Evolutionary conservation across 225 moss, liverwort and hornwort species (phyloP), one percentile per base, ranked within the genome.

Genomic region (Physcomitrium patens): DNA sequence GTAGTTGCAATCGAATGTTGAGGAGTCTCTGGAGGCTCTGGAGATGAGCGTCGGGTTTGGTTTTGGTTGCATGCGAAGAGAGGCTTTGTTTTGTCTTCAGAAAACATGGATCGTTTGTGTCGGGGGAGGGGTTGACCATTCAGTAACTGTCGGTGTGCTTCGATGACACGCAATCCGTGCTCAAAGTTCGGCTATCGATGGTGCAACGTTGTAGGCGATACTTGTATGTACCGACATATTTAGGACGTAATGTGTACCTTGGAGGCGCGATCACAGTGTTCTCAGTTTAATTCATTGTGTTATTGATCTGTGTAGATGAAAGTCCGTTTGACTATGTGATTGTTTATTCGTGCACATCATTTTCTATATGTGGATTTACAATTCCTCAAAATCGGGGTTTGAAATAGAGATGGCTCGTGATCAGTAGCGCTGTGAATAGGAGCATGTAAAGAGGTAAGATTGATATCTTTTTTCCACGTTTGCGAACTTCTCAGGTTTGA

Each of bases 381-480:
- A 37, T 37, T 37, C 31, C 31, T 37, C 31, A 4, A 37, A 37
- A 37, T 54, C 56, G 72, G 70, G 54, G 65, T 60, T 79, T 66
- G 23, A 57, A 76, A 68, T n/a, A 63, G 50, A 50, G 42, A 59
- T 57, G 57, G 23, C 8, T 58, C 24, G 24, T 58, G 58, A 13
- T 22, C 22, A 58, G 8, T 15, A 58, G 10, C 22, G n/a, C 68
- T 79, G 31, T 37, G 31, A 37, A 72, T 68, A 52, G 31, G 31
- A 76, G 62, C 67, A 62, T 48, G 71, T 50, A 43, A 72, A n/a
- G 56, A 66, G 75, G 79, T 76, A 76, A 68, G 18, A 51, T 23
- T 71, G 76, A 55, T n/a, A 11, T 50, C 16, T 51, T 0, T 16
- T 27, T 14, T 58, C 42, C 3, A 10, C 28, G 10, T 37, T 63